Evolutionary conservation across 78 protist species (phyloP).

Genomic region (Polysphondylium violaceum): DNA sequence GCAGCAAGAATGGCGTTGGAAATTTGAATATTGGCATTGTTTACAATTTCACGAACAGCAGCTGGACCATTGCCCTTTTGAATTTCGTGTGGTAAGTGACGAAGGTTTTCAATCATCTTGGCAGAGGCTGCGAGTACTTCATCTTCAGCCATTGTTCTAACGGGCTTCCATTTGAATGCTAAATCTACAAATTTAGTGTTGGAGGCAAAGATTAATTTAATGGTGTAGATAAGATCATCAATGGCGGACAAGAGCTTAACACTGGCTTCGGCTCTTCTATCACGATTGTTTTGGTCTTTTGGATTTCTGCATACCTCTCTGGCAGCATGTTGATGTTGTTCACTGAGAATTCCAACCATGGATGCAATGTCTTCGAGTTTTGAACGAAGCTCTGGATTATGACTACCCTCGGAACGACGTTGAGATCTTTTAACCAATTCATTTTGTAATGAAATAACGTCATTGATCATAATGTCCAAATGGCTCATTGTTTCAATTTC

Average conservation of each 20-base stretch:
- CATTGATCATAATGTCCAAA: conserved; percentile 52
- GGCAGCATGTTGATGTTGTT: conserved; percentile 51
- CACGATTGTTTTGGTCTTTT: conserved; percentile 1
- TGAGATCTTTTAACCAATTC: conserved; percentile 71
- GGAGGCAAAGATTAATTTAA: conserved; percentile 43
- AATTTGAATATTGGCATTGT: conserved; percentile 60
- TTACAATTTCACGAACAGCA: conserved; percentile 68
- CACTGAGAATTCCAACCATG: conserved; percentile 8
- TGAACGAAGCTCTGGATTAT: conserved; percentile 60
- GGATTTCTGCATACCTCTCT: conserved; percentile 37
- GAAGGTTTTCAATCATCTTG: conserved; percentile 20
- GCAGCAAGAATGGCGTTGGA: conserved; percentile 69
- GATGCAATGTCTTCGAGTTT: conserved; percentile 42
- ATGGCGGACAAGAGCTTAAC: conserved; percentile 24
- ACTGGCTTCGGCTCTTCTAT: conserved; percentile 8
- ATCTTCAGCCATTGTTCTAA: conserved; percentile 77
- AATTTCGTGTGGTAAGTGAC: conserved; percentile 41
- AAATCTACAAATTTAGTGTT: conserved; percentile 75
- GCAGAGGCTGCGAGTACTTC: conserved; percentile 40
- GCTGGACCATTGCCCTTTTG: conserved; percentile 62
- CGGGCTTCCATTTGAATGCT: conserved; percentile 80
- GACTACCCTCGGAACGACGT: conserved; percentile 67
- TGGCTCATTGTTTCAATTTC: conserved; percentile 72
- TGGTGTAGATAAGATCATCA: conserved; percentile 58
- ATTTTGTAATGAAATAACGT: conserved; percentile 31